phyloP scores from a whole-genome alignment of 495 filamentous ascomycete genomes.

The Xylaria scruposa region DNA sequence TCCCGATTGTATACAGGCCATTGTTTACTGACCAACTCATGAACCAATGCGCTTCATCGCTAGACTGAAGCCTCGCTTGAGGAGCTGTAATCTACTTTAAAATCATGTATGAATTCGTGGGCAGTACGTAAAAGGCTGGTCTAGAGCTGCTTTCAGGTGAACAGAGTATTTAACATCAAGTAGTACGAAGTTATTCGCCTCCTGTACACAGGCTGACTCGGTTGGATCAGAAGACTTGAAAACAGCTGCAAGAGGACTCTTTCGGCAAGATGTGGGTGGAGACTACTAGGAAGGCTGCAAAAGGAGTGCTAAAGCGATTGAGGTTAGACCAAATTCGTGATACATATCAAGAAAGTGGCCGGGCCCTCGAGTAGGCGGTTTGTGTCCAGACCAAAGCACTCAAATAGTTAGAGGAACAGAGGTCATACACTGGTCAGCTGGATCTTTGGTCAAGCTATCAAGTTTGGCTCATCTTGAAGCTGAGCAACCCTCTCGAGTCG shows the following conservation, averaged over 20 bases:
- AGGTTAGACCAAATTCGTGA: conserved; percentile 1
- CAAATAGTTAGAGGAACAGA: conserved; percentile 5
- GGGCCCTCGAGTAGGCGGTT: not conserved
- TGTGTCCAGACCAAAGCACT: not conserved
- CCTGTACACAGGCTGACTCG: not conserved
- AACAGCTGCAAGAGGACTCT: conserved; percentile 22
- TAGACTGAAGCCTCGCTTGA: not conserved
- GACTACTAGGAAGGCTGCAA: conserved; percentile 17
- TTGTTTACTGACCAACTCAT: not conserved
- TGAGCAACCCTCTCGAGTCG: conserved; percentile 18
- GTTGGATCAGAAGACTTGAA: conserved; percentile 25
- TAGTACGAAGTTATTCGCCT: conserved; percentile 9
- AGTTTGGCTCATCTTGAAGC: conserved; percentile 1
- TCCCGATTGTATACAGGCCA: not conserved
- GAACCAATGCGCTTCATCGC: not conserved
- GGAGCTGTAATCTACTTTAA: not conserved
- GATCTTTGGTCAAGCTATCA: conserved; percentile 3
- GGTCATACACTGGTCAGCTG: conserved; percentile 1
- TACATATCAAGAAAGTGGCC: not conserved
- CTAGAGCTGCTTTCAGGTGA: conserved; percentile 3
- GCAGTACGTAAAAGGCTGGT: not conserved
- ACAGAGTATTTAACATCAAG: not conserved
- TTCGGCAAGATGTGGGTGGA: conserved; percentile 27
- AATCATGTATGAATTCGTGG: not conserved
- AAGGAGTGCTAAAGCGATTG: not conserved